phyloP scores from a whole-genome alignment of 306 rosid genomes.

The Quercus aquifolioides region DNA sequence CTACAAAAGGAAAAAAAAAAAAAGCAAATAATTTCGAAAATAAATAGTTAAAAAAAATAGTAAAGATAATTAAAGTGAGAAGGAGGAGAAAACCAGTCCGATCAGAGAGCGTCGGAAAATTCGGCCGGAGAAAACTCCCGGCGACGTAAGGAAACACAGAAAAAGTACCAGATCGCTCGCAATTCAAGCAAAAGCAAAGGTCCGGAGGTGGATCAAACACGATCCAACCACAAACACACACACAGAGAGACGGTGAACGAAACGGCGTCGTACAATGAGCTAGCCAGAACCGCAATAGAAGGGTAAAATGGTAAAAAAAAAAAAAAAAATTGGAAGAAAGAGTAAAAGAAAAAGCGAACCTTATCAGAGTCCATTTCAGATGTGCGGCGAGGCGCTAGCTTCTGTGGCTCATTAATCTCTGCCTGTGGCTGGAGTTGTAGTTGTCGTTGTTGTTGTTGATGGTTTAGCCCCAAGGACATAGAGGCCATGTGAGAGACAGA shows the following conservation, averaged over 20 bases:
- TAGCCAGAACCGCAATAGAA: not conserved
- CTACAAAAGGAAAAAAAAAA: not conserved
- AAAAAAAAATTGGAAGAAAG: not conserved
- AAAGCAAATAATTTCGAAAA: not conserved
- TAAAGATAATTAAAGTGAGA: not conserved
- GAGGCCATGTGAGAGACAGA: constrained; percentile 60
- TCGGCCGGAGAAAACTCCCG: constrained; percentile 25
- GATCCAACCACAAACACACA: constrained; percentile 32
- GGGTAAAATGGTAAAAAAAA: not conserved
- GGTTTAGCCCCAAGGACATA: constrained; percentile 68
- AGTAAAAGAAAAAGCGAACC: constrained; percentile 37
- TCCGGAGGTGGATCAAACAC: constrained; percentile 42
- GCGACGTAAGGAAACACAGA: constrained; percentile 21
- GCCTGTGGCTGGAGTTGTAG: constrained; percentile 35
- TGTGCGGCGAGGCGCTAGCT: constrained; percentile 39
- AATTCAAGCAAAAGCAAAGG: constrained; percentile 27
- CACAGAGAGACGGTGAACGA: not conserved
- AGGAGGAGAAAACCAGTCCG: constrained; percentile 13
- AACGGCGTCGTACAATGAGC: constrained; percentile 10
- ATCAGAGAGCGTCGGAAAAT: not conserved
- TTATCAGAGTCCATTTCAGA: constrained; percentile 62
- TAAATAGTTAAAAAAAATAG: not conserved
- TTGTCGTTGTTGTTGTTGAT: constrained; percentile 44
- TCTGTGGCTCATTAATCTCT: constrained; percentile 38
- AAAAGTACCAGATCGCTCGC: constrained; percentile 50